A percentile compares a stretch with the other conserved stretches of the same genome.
phyloP scores from a whole-genome alignment of 495 filamentous ascomycete species.

The Hyaloscypha finlandica region DNA sequence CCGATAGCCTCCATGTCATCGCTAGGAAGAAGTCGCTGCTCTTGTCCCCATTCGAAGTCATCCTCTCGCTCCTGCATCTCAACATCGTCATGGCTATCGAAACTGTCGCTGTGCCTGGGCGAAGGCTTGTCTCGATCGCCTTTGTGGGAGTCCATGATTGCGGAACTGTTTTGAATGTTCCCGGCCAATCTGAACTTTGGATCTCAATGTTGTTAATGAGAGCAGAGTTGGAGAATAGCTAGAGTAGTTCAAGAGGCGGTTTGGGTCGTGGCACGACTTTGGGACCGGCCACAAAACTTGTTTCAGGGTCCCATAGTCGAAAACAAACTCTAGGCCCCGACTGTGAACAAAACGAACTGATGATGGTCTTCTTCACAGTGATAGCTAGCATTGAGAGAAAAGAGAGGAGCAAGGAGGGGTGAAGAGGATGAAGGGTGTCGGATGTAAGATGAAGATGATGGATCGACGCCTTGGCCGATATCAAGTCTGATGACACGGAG shows the following conservation, averaged over 20 bases:
- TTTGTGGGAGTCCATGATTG: slow-evolving; percentile 20
- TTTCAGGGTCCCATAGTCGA: background rate
- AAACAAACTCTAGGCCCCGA: background rate
- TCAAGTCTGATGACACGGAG: background rate
- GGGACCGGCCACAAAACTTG: background rate
- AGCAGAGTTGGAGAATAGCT: background rate
- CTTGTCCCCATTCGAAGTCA: slow-evolving; percentile 15
- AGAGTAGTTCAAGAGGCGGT: background rate
- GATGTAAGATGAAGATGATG: background rate
- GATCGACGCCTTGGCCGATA: background rate
- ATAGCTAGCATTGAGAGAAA: background rate
- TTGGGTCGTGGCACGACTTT: background rate
- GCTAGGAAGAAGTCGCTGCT: slow-evolving; percentile 23
- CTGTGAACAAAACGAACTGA: background rate
- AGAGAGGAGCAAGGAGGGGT: background rate
- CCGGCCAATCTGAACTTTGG: background rate
- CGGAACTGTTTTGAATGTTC: background rate
- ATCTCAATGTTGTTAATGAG: background rate
- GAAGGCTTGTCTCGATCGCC: slow-evolving; percentile 19
- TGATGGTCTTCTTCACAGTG: background rate
- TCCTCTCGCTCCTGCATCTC: slow-evolving; percentile 30
- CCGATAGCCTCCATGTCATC: slow-evolving; percentile 16
- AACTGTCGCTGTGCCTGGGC: slow-evolving; percentile 13
- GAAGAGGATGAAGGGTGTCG: background rate
- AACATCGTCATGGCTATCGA: slow-evolving; percentile 19